Evolutionary conservation across 2,329 filamentous ascomycete species (phyloP), one percentile per base, ranked within the genome.

Genomic region (Stemphylium vesicarium): DNA sequence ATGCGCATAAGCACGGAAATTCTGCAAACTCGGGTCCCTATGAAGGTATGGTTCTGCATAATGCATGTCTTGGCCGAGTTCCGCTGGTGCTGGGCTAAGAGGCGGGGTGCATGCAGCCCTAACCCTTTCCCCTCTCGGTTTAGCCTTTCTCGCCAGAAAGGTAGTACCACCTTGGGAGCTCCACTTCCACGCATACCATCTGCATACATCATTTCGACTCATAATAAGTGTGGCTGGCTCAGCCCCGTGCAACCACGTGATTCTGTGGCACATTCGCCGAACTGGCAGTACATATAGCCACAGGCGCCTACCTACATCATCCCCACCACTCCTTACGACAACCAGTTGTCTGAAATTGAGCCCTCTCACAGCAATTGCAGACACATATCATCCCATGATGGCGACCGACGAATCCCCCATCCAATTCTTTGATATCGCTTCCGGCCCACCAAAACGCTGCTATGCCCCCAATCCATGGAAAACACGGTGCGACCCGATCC

Each of bases 391-490:
- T 7, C 16, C 4, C 13, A 45, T 26, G 24, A 45, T 45, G 42
- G 42, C 32, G 24, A 26, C 42, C 24, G 4, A 20, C 4, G 9
- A 45, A 9, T 16, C 31, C 6, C 36, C 36, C 15, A 52, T 52
- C 13, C 35, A 35, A 7, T 78, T 81, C 66, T 82, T 82, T 65
- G 80, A 82, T 70, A 80, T 82, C 51, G 74, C 76, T 38, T 75
- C 76, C 6, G 75, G 74, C 5, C 45, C 59, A 9, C 59, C 69
- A 29, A 58, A 70, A 13, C 70, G 73, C 57, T 74, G 78, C 15
- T 76, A 74, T 50, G 73, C 74, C 2, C 77, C 80, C 5, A 84
- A 83, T 54, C 79, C 80, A 10, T 82, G 77, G 75, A 84, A 84
- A 67, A 66, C 49, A 35, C 40, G 49, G 75, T 31, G 77, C 80